Evolutionary conservation across 768 basidiomycete genomes (phyloP), one percentile per base, ranked within the genome.

Genomic region (Pisolithus microcarpus): DNA sequence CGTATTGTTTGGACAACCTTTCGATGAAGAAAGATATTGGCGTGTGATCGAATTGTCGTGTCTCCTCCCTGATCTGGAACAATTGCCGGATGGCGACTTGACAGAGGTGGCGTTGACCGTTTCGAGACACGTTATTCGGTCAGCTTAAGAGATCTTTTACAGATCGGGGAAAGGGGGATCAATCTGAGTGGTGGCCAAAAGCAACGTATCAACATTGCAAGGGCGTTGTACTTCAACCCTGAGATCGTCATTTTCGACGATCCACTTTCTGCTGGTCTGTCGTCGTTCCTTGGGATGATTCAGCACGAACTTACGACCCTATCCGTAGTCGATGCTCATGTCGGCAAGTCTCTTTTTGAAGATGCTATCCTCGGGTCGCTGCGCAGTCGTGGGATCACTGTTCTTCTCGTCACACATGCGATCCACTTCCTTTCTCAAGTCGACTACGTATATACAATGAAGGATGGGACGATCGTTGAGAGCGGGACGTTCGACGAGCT

Each of bases 111-210:
- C 71, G 28, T 51, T 42, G 19, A 13, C 24, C 21, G 18, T 7
- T 23, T 5, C 36, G 38, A 38, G 26, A 34, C 34, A 5, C 6
- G 1, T 11, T 13, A 31, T 37, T 18, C 19, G 31, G 9, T 18
- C 9, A 13, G 16, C 23, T 44, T 24, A 45, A 23, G 23, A 21
- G 18, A 15, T 40, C 10, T 51, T 16, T 26, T 19, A 19, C 45
- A 83, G 83, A 85, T 85, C 46, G 81, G 84, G 31, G 82, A 86
- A 66, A 84, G 83, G 63, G 84, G 84, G 39, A 77, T 85, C 53
- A 83, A 81, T 59, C 61, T 81, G 15, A 77, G 74, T 56, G 85
- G 85, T 19, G 85, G 85, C 26, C 81, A 85, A 64, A 82, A 79
- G 54, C 80, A 80, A 52, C 68, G 80, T 16, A 74, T 88, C 39